phyloP scores from a whole-genome alignment of 352 stramenopile species.

The Phytophthora quininea region DNA sequence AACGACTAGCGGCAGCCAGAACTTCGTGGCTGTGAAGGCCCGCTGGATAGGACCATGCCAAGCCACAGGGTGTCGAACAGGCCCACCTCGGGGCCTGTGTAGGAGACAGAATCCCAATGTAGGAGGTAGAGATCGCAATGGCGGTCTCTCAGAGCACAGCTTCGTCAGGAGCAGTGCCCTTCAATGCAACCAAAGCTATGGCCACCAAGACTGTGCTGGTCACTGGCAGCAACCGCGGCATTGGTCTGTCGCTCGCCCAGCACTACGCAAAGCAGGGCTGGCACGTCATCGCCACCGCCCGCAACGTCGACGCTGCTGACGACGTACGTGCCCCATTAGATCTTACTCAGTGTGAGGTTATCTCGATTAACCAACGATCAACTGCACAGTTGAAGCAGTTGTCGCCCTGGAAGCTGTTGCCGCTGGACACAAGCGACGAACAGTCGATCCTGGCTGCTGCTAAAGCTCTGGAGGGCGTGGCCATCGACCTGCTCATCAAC shows the following conservation, averaged over 20 bases:
- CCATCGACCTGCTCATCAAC: constrained; percentile 79
- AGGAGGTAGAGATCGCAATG: background rate
- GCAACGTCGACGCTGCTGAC: constrained; percentile 38
- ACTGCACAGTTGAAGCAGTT: constrained; percentile 27
- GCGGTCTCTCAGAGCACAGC: constrained; percentile 4
- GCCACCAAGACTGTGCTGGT: constrained; percentile 51
- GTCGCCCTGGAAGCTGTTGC: constrained; percentile 51
- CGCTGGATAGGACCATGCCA: too few relatives aligned
- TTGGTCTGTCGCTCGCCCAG: constrained; percentile 46
- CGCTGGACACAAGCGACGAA: constrained; percentile 61
- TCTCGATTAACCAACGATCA: too few relatives aligned
- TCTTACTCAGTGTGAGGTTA: too few relatives aligned
- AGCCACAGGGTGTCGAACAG: too few relatives aligned
- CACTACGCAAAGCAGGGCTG: constrained; percentile 54
- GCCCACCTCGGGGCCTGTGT: too few relatives aligned
- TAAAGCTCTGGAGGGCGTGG: constrained; percentile 40
- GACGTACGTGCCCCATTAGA: constrained; percentile 13
- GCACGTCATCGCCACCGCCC: constrained; percentile 54
- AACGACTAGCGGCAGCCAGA: too few relatives aligned
- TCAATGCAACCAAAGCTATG: constrained; percentile 1
- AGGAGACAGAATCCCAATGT: too few relatives aligned
- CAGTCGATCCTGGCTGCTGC: constrained; percentile 50
- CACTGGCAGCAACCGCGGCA: constrained; percentile 56
- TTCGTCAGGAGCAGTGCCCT: too few relatives aligned
- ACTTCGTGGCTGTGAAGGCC: too few relatives aligned